phyloP scores from a whole-genome alignment of 352 stramenopile genomes.

The Phytopythium oedochilum region DNA sequence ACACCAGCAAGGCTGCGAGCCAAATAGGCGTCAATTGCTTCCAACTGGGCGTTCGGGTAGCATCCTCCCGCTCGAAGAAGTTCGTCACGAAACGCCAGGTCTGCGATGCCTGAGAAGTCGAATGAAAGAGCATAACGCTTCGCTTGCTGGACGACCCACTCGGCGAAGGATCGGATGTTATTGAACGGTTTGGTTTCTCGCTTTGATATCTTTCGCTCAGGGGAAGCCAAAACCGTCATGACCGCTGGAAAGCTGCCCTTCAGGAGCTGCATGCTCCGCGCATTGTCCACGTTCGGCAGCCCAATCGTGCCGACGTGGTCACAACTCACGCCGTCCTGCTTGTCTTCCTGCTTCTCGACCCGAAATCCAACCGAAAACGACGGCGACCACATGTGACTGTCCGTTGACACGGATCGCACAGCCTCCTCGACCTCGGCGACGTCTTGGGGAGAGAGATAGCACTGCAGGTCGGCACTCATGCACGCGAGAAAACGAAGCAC shows the following conservation, averaged over 20 bases:
- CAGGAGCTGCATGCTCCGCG: constrained; percentile 3
- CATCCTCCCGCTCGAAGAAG: not conserved
- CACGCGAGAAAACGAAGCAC: constrained; percentile 48
- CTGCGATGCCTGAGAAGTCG: not conserved
- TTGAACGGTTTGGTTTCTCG: not conserved
- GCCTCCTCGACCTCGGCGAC: constrained; percentile 11
- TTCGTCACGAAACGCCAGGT: not conserved
- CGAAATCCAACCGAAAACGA: constrained; percentile 24
- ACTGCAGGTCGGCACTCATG: constrained; percentile 24
- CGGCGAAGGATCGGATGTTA: not conserved
- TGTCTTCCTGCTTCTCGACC: constrained; percentile 35
- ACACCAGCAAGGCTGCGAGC: constrained; percentile 12
- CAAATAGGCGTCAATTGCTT: constrained; percentile 15
- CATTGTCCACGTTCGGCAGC: constrained; percentile 2
- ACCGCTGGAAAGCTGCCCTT: constrained; percentile 9
- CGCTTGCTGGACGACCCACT: constrained; percentile 5
- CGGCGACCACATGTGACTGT: constrained; percentile 8
- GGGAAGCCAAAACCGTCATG: not conserved
- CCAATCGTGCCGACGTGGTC: not conserved
- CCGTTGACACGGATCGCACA: constrained; percentile 6
- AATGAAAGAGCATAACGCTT: not conserved
- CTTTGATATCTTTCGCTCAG: not conserved
- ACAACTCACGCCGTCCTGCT: constrained; percentile 26
- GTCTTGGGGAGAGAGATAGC: constrained; percentile 18
- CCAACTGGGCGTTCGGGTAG: constrained; percentile 7